These are phyloP conservation scores for Volvox carteri DNA, from an alignment of 163 green algal species.

Conservation along the genomic window DNA sequence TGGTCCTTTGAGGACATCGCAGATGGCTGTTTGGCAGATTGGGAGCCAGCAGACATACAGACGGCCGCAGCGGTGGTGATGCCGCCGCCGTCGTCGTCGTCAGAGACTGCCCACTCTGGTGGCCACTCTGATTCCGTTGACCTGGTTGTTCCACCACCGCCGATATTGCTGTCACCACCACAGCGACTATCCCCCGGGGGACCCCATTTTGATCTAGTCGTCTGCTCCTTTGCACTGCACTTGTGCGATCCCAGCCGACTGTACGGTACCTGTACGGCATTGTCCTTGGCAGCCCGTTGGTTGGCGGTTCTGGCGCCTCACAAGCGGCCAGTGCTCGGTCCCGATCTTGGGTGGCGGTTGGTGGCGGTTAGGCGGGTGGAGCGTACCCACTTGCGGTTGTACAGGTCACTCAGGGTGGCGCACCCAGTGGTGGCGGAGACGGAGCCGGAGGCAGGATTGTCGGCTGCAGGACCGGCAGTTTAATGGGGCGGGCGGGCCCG, in stretches of 20 bases:
- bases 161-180: background rate
- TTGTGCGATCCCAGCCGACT: slow-evolving; percentile 23
- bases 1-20: slow-evolving; percentile 52
- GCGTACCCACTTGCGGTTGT: slow-evolving; percentile 27
- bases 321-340: slow-evolving; percentile 14
- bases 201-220: slow-evolving; percentile 32
- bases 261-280: slow-evolving; percentile 16
- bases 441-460: too few species aligned
- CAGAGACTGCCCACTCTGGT: too few species aligned
- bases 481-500: too few species aligned
- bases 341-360: background rate
- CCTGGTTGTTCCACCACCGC: too few species aligned
- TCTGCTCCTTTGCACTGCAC: slow-evolving; percentile 56
- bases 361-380: background rate
- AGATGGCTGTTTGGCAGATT: slow-evolving; percentile 27
- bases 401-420: slow-evolving; percentile 28
- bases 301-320: slow-evolving; percentile 44
- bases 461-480: too few species aligned
- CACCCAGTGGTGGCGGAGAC: background rate
- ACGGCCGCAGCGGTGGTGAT: background rate
- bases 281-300: slow-evolving; percentile 21
- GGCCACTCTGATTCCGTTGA: too few species aligned
- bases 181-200: background rate
- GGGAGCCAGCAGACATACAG: background rate
- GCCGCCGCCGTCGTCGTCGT: background rate